phyloP scores from a whole-genome alignment of 164 flowering plant species.

The Stephania cephalantha region DNA sequence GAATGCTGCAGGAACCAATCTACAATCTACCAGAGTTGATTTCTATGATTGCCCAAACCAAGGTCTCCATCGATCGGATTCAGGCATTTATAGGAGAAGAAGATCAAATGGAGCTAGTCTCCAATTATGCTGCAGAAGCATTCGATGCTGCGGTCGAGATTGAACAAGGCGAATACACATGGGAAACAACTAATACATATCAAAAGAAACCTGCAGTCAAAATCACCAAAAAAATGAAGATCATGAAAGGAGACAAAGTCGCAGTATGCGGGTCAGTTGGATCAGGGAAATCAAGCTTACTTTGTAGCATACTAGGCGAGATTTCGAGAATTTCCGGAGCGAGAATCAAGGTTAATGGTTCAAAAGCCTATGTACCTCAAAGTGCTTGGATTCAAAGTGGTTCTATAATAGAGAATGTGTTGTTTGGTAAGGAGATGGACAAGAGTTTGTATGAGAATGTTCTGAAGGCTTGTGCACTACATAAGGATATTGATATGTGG shows the following conservation, averaged over 20 bases:
- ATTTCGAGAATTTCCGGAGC: slow-evolving; percentile 55
- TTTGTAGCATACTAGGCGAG: slow-evolving; percentile 67
- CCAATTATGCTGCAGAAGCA: slow-evolving; percentile 9
- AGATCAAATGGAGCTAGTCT: slow-evolving; percentile 28
- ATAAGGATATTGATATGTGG: slow-evolving; percentile 62
- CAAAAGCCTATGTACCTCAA: slow-evolving; percentile 78
- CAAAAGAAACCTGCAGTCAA: slow-evolving; percentile 38
- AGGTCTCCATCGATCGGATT: slow-evolving; percentile 65
- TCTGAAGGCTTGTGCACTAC: slow-evolving; percentile 60
- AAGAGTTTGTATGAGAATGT: slow-evolving; percentile 43
- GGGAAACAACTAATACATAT: slow-evolving; percentile 37
- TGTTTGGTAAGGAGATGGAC: slow-evolving; percentile 71
- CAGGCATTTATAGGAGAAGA: slow-evolving; percentile 43
- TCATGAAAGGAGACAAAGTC: slow-evolving; percentile 53
- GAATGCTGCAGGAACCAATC: slow-evolving; percentile 83
- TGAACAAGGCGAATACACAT: slow-evolving; percentile 49
- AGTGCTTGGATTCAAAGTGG: slow-evolving; percentile 90
- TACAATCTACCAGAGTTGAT: slow-evolving; percentile 80
- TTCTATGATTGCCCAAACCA: slow-evolving; percentile 75
- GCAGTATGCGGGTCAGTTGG: slow-evolving; percentile 87
- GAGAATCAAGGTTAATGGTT: slow-evolving; percentile 46
- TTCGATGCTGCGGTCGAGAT: slow-evolving; percentile 46
- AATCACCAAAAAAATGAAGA: slow-evolving; percentile 35
- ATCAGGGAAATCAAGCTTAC: slow-evolving; percentile 77
- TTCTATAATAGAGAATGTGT: slow-evolving; percentile 60